Evolutionary conservation across 2,329 filamentous ascomycete species (phyloP), one percentile per base, ranked within the genome.

Genomic region (Hawksworthiomyces lignivorus): DNA sequence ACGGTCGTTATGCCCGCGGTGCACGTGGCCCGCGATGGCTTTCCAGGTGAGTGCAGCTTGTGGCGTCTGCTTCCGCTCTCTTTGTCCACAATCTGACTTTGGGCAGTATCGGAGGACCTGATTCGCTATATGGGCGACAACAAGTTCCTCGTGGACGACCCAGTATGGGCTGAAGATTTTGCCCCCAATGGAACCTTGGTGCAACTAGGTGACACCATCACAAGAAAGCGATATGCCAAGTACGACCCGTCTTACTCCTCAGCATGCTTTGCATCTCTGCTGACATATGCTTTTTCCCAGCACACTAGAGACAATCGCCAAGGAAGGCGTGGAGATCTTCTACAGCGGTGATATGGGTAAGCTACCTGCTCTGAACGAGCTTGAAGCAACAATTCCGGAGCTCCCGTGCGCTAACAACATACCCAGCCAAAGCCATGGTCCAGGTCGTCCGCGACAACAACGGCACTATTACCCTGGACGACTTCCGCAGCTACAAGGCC

Each of bases 141-240:
- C 37, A 67, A 87, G 51, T 95, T 94, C 54, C 64, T 96, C 0
- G 66, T 80, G 0, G 70, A 84, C 4, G 79, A 96, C 43, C 80
- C 83, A 0, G 75, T 78, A 4, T 97, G 87, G 83, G 87, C 89
- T 0, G 60, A 84, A 36, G 90, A 96, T 57, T 96, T 96, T 64
- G 88, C 87, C 3, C 87, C 87, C 0, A 80, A 89, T 46, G 90
- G 69, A 4, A 82, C 73, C 0, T 67, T 86, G 3, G 53, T 95
- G 0, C 67, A 73, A 15, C 62, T 88, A 3, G 87, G 86, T 15
- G 86, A 94, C 36, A 82, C 63, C 0, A 87, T 97, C 54, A 89
- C 83, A 0, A 72, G 89, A 33, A 84, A 81, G 55, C 75, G 89
- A 44, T 94, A 89, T 56, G 88, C 86, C 32, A 55, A 65, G 62